phyloP scores from a whole-genome alignment of 257 asterid genomes.

The Fraxinus quadrangulata region DNA sequence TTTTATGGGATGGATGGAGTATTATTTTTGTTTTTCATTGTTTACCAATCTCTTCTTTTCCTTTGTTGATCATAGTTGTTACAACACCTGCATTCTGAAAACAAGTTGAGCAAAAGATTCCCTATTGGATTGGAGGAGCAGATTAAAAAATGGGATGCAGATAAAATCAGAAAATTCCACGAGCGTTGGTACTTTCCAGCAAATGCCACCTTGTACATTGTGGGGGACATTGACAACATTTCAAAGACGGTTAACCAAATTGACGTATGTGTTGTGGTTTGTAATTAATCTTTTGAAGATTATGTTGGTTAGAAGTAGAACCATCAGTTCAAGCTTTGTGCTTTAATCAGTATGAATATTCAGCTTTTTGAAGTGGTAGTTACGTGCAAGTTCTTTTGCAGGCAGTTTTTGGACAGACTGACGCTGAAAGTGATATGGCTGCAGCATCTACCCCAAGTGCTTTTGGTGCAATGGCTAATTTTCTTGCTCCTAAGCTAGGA shows the following conservation, averaged over 20 bases:
- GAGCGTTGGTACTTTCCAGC: constrained; percentile 99
- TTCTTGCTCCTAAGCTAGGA: constrained; percentile 86
- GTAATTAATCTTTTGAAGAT: constrained; percentile 17
- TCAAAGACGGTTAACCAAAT: constrained; percentile 74
- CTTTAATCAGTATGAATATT: constrained; percentile 11
- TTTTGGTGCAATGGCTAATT: constrained; percentile 97
- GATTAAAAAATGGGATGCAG: constrained; percentile 99
- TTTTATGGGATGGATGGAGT: no score
- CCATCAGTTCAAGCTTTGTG: constrained; percentile 23
- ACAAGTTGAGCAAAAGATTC: constrained; percentile 94
- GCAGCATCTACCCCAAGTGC: constrained; percentile 65
- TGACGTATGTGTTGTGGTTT: constrained; percentile 59
- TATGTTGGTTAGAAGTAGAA: constrained; percentile 16
- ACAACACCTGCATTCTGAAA: constrained; percentile 96
- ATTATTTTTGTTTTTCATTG: constrained; percentile 13
- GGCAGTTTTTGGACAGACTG: constrained; percentile 85
- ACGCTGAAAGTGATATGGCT: constrained; percentile 58
- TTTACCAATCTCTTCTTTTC: constrained; percentile 27
- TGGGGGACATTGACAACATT: constrained; percentile 91
- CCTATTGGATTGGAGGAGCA: constrained; percentile 98
- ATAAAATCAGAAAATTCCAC: constrained; percentile 90
- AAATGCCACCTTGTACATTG: constrained; percentile 94
- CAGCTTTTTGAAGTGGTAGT: constrained; percentile 16
- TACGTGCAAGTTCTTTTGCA: constrained; percentile 38
- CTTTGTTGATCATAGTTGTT: constrained; percentile 60